Evolutionary conservation across 1,139 yeast species (phyloP).

Genomic region (Blastobotrys malaysiensis): DNA sequence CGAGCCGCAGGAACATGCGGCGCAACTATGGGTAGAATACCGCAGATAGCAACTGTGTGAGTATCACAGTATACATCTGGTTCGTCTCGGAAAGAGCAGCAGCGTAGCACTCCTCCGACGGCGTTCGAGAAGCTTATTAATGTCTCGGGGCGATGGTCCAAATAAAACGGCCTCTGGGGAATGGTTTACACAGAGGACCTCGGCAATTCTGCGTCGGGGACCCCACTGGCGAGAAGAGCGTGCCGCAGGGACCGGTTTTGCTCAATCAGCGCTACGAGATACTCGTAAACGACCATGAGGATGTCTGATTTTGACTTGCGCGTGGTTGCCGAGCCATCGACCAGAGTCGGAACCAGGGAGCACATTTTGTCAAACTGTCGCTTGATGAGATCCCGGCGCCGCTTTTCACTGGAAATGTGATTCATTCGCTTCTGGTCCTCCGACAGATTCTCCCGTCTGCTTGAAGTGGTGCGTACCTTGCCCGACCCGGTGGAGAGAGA

Average conservation of each 20-base stretch:
- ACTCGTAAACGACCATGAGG: conserved; percentile 31
- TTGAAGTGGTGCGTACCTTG: not conserved
- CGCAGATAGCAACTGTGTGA: not conserved
- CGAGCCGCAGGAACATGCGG: not conserved
- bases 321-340: conserved; percentile 37
- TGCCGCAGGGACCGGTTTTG: conserved; percentile 22
- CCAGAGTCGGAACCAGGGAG: conserved; percentile 33
- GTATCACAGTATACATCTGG: not conserved
- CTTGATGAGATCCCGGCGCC: conserved; percentile 67
- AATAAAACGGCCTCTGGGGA: not conserved
- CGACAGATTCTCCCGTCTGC: conserved; percentile 44
- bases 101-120: not conserved
- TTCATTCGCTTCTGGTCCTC: conserved; percentile 65
- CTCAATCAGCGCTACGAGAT: conserved; percentile 26
- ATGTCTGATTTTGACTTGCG: conserved; percentile 41
- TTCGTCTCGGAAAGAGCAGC: not conserved
- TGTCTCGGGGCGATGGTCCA: not conserved
- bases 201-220: conserved; percentile 4
- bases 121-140: not conserved
- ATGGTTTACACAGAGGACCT: not conserved
- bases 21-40: not conserved
- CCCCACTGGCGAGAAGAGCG: conserved; percentile 8
- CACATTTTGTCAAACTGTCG: conserved; percentile 36
- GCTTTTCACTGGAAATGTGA: conserved; percentile 73
- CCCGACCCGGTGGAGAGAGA: not conserved